Percentiles rank a stretch among this genome's conserved stretches.
Evolutionary conservation across 2,329 filamentous ascomycete species (phyloP).

Genomic region (Aureobasidium mangrovei): DNA sequence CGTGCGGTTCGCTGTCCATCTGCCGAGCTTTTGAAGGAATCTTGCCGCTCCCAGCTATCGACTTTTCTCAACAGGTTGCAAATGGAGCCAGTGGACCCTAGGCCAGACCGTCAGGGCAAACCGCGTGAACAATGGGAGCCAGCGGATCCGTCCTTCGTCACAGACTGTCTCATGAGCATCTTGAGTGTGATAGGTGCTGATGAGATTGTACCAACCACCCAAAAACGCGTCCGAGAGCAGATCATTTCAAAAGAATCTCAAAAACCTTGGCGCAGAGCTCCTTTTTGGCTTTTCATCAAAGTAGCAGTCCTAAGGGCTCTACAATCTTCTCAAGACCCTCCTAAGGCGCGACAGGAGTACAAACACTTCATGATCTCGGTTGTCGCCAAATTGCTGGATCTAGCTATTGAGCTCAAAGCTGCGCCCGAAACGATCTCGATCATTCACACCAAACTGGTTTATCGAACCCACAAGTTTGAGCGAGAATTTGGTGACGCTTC

Average conservation of each 20-base stretch:
- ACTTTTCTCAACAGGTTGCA: constrained; percentile 17
- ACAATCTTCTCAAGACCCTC: constrained; percentile 18
- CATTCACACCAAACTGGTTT: constrained; percentile 22
- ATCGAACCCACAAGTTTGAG: constrained; percentile 20
- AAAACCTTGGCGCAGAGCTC: constrained; percentile 53
- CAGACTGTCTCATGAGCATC: constrained; percentile 51
- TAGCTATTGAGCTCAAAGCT: constrained; percentile 21
- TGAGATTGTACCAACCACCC: constrained; percentile 31
- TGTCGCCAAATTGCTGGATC: constrained; percentile 39
- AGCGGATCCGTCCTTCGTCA: constrained; percentile 48
- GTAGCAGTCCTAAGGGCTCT: constrained; percentile 49
- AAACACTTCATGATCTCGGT: constrained; percentile 31
- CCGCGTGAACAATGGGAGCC: constrained; percentile 50
- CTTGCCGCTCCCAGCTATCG: constrained; percentile 6
- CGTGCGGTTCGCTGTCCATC: constrained; percentile 41
- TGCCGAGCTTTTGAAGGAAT: constrained; percentile 13
- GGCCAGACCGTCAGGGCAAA: constrained; percentile 41
- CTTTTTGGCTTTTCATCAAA: constrained; percentile 54
- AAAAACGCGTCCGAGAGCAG: constrained; percentile 57
- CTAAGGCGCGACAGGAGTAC: not conserved
- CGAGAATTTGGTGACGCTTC: not conserved
- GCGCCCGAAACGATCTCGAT: constrained; percentile 15
- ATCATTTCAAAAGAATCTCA: constrained; percentile 21
- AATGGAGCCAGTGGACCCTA: constrained; percentile 8
- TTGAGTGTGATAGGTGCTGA: constrained; percentile 46